Conservation (phyloP, 2,329 filamentous ascomycete genomes). For the Sarocladium brachiariae region DNA sequence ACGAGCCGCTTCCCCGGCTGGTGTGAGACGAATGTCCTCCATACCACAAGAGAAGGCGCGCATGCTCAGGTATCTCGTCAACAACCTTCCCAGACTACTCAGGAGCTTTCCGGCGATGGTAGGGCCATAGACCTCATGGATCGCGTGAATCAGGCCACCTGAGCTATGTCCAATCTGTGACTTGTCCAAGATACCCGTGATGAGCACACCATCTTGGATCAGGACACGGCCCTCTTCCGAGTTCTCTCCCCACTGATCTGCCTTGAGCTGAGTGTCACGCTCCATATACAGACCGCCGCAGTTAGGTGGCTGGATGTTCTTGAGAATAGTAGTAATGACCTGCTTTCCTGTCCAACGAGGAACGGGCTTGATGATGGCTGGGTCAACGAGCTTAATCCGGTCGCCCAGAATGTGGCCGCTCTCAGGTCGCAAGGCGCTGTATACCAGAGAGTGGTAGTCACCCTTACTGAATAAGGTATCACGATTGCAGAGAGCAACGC, state of each 20-base stretch:
- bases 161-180: slow-evolving; percentile 83
- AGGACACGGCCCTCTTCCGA: slow-evolving; percentile 75
- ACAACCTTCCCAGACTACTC: slow-evolving; percentile 78
- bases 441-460: slow-evolving; percentile 90
- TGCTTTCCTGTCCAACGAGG: slow-evolving; percentile 94
- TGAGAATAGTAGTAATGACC: slow-evolving; percentile 83
- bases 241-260: slow-evolving; percentile 70
- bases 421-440: slow-evolving; percentile 82
- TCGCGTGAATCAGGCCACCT: slow-evolving; percentile 82
- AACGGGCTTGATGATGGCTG: slow-evolving; percentile 74
- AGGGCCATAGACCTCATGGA: slow-evolving; percentile 91
- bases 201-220: slow-evolving; percentile 79
- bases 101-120: slow-evolving; percentile 79
- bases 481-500: slow-evolving; percentile 80
- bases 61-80: slow-evolving; percentile 89
- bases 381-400: slow-evolving; percentile 71
- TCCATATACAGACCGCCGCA: slow-evolving; percentile 73
- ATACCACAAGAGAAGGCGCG: slow-evolving; percentile 95
- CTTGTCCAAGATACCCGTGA: slow-evolving; percentile 91
- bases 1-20: slow-evolving; percentile 66
- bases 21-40: slow-evolving; percentile 84
- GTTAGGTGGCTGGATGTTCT: slow-evolving; percentile 77
- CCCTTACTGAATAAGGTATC: slow-evolving; percentile 86
- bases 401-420: slow-evolving; percentile 81
- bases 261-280: slow-evolving; percentile 70